These are phyloP conservation scores for Albugo candida DNA, from an alignment of 352 stramenopile genomes.

Conservation along the genomic window DNA sequence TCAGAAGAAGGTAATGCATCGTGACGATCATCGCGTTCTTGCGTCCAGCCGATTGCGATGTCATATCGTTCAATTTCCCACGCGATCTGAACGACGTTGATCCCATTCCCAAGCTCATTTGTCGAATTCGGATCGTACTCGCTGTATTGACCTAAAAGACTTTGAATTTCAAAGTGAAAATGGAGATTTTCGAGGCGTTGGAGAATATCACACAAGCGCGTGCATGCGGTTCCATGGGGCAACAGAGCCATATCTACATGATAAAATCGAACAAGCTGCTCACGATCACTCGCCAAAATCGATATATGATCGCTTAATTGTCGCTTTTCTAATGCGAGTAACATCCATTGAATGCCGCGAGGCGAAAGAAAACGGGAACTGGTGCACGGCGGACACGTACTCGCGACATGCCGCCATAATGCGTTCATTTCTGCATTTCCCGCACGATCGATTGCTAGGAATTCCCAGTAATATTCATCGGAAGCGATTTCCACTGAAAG, in stretches of 20 bases:
- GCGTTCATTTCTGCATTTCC: slow-evolving; percentile 15
- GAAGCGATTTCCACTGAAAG: neutral
- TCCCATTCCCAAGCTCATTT: slow-evolving; percentile 1
- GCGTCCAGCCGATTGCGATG: slow-evolving; percentile 47
- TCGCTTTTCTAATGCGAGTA: slow-evolving; percentile 38
- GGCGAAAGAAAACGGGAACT: slow-evolving; percentile 30
- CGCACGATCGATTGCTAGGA: slow-evolving; percentile 1
- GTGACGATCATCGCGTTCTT: slow-evolving; percentile 27
- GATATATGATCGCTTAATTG: slow-evolving; percentile 30
- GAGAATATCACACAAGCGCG: slow-evolving; percentile 26
- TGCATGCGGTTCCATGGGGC: slow-evolving; percentile 17
- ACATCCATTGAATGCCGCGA: slow-evolving; percentile 50
- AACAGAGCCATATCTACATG: slow-evolving; percentile 19
- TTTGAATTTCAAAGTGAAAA: slow-evolving; percentile 29
- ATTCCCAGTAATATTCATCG: neutral
- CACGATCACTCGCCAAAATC: slow-evolving; percentile 21
- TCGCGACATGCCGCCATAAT: slow-evolving; percentile 55
- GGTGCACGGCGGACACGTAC: slow-evolving; percentile 21
- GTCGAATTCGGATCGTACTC: slow-evolving; percentile 24
- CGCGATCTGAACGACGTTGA: slow-evolving; percentile 40
- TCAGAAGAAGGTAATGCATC: slow-evolving; percentile 52
- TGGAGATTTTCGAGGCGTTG: slow-evolving; percentile 27
- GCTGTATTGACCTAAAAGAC: slow-evolving; percentile 19
- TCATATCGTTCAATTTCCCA: slow-evolving; percentile 62
- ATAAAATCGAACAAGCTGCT: slow-evolving; percentile 36